Evolutionary conservation across 2,329 filamentous ascomycete genomes (phyloP).

Genomic region (Scytalidium sp.): DNA sequence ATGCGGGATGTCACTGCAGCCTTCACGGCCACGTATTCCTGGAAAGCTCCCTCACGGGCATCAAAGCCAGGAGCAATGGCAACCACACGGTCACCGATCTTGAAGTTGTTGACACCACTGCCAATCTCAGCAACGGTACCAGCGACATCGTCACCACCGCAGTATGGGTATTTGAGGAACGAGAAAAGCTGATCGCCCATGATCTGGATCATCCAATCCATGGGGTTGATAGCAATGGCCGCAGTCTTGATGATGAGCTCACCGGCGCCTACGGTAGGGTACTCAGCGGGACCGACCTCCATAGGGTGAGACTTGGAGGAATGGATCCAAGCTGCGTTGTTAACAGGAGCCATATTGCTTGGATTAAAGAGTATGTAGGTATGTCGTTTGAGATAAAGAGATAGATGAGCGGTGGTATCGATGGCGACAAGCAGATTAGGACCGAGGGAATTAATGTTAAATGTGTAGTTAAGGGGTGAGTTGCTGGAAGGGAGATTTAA

Average conservation of each 20-base stretch:
- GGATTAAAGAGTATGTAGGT: too few species aligned
- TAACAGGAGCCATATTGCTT: too few species aligned
- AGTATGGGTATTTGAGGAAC: constrained; percentile 14
- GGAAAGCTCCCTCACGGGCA: constrained; percentile 25
- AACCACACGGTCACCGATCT: constrained; percentile 23
- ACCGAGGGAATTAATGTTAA: too few species aligned
- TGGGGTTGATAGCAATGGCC: constrained; percentile 38
- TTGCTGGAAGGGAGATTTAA: too few species aligned
- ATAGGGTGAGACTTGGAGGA: constrained; percentile 28
- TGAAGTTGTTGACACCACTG: constrained; percentile 6
- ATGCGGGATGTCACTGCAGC: constrained; percentile 18
- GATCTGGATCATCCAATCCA: constrained; percentile 31
- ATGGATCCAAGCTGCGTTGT: constrained; percentile 15
- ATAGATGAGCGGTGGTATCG: too few species aligned
- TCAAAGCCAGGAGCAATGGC: constrained; percentile 30
- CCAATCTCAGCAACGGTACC: constrained; percentile 13
- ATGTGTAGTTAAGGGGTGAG: too few species aligned
- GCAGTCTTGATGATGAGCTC: constrained; percentile 36
- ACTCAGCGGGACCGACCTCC: constrained; percentile 32
- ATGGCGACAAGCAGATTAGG: too few species aligned
- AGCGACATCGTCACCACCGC: constrained; percentile 9
- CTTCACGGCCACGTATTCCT: constrained; percentile 24
- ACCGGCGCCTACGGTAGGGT: constrained; percentile 29
- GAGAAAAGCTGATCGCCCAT: constrained; percentile 38
- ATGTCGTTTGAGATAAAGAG: too few species aligned